Evolutionary conservation across 768 basidiomycete species (phyloP), one percentile per base, ranked within the genome.

Genomic region (Lyophyllum semitale): DNA sequence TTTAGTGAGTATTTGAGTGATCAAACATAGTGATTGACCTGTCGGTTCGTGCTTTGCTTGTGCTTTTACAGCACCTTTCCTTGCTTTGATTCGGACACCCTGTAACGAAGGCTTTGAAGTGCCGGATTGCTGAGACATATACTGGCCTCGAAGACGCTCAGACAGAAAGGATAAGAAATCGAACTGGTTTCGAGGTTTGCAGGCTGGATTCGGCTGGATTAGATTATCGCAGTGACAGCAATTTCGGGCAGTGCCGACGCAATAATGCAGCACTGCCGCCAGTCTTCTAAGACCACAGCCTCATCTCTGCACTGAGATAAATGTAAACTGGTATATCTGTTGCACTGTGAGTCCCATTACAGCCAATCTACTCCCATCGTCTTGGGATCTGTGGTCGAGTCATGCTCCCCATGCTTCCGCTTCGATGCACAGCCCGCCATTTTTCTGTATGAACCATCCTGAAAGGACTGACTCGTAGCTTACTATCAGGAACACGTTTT

Each of bases 21-120:
- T 50, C 41, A 47, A 42, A 54, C 59, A 32, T n/a, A 53, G 27
- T 38, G 38, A 47, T 54, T 48, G 55, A 87, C 91, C 79, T 60
- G 87, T 73, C 55, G 92, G 93, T 77, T 94, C 92, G 92, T 94
- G 93, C 76, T 92, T 94, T 66, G 92, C 92, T 22, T 90, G 87
- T 35, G 93, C 93, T 75, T 94, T 94, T 64, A 92, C 92, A 67
- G 88, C 90, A 64, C 92, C 88, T 78, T 94, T 94, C 77, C 93
- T 87, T 70, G 90, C 90, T 84, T 89, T 94, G 68, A 94, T 93
- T 82, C 88, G 82, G 74, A 94, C 92, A 76, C 91, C 91, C 83
- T 89, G 87, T 73, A 93, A 82, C 80, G 89, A 89, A 89, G 91
- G 91, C 84, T 91, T 92, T 75, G 84, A 70, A 75, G 84, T 79